Conservation (phyloP, 2,329 filamentous ascomycete genomes). For the Phialocephala subalpina region DNA sequence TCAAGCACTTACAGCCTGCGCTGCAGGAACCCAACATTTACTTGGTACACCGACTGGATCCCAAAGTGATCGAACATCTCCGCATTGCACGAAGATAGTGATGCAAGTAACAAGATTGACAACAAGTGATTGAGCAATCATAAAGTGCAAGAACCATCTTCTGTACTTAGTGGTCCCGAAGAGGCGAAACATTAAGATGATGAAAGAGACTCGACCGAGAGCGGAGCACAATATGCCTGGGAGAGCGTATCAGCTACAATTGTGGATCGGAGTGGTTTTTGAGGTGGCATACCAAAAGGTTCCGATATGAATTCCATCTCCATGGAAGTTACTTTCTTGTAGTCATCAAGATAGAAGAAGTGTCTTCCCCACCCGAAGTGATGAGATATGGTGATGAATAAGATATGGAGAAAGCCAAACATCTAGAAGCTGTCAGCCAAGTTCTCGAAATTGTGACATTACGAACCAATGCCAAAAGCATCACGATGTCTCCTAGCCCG, state of each 20-base stretch:
- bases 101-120: constrained; percentile 19
- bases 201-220: constrained; percentile 21
- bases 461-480: neutral
- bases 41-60: constrained; percentile 17
- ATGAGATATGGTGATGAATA: neutral
- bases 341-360: constrained; percentile 21
- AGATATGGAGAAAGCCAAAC: neutral
- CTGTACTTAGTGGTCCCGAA: constrained; percentile 18
- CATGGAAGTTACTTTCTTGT: constrained; percentile 14
- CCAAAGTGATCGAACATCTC: constrained; percentile 10
- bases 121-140: constrained; percentile 15
- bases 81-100: constrained; percentile 17
- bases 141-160: constrained; percentile 14
- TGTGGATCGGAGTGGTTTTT: neutral
- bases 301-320: constrained; percentile 20
- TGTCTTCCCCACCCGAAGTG: constrained; percentile 20
- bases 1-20: constrained; percentile 3
- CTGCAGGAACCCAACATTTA: constrained; percentile 8
- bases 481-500: neutral
- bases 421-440: neutral
- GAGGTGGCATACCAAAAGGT: constrained; percentile 12
- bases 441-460: too few species aligned
- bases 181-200: constrained; percentile 20
- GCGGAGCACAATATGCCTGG: constrained; percentile 21
- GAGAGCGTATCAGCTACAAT: neutral